These are phyloP conservation scores for Aaosphaeria pasadenensis DNA, from an alignment of 2,329 filamentous ascomycete species.

Conservation along the genomic window DNA sequence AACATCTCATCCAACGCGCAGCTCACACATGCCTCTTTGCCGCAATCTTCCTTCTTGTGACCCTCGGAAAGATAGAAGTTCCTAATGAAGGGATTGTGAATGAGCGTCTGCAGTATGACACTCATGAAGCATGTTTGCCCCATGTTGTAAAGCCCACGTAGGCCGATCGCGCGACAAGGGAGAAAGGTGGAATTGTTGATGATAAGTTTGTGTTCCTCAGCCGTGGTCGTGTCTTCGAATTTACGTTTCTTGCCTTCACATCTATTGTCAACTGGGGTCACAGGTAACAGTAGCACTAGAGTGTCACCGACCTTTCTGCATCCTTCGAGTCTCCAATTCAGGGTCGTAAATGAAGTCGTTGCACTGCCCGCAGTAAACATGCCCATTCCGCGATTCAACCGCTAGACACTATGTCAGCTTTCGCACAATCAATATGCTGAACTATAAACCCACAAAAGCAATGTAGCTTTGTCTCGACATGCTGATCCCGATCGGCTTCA, in stretches of 20 bases:
- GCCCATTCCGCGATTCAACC: conserved; percentile 73
- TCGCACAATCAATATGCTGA: conserved; percentile 1
- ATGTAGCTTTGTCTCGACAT: conserved; percentile 68
- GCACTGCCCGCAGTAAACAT: conserved; percentile 77
- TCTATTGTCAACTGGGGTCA: neutral
- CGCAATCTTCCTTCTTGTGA: conserved; percentile 75
- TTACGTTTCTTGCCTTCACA: conserved; percentile 65
- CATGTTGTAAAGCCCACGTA: conserved; percentile 93
- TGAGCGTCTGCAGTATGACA: conserved; percentile 86
- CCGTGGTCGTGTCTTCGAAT: conserved; percentile 61
- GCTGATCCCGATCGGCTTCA: conserved; percentile 63
- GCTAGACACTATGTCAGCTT: conserved; percentile 48
- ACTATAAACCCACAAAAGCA: conserved; percentile 61
- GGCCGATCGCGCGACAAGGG: conserved; percentile 80
- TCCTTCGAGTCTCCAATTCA: conserved; percentile 70
- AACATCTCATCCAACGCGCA: conserved; percentile 63
- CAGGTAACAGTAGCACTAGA: neutral
- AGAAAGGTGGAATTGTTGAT: conserved; percentile 73
- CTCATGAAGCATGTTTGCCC: conserved; percentile 99
- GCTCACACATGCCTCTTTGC: conserved; percentile 54
- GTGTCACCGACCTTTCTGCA: conserved; percentile 60
- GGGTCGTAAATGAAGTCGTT: conserved; percentile 82
- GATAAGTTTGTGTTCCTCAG: conserved; percentile 73
- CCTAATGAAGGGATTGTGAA: conserved; percentile 88
- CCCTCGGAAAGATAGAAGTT: conserved; percentile 92